Base-by-base conservation (phyloP, 1,139 yeast genomes). In the Zygoascus hellenicus region DNA sequence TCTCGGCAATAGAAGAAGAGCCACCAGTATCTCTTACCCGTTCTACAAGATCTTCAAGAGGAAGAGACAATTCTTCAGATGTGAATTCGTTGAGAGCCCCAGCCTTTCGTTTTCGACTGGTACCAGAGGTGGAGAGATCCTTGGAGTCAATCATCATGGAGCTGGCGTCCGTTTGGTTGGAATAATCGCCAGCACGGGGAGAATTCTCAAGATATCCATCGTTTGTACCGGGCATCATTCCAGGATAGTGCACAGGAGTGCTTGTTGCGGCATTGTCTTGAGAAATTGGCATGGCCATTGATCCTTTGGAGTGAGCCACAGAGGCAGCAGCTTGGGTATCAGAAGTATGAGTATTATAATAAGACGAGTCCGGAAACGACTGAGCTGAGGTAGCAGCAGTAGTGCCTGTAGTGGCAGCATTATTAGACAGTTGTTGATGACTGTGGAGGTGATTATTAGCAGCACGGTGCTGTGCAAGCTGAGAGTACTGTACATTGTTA, bases 31-130 rank as follows among this genome's bases (percentile, higher is more conserved):
- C 63, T 47, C 76, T 74, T 19, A 80, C 74, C 22, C 70, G 65
- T 6, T 66, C 59, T 0, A 83, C 85, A 38, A 81, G 65, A 34
- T 77, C 79, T 7, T 71, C 70, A 16, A 80, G 61, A 1, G 83
- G 74, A 3, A 68, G 58, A 16, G 68, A 67, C 43, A 41, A 11
- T 71, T 56, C 9, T 74, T 69, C 46, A 35, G 31, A 42, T 48
- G 17, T 48, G 58, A 19, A 42, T 54, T 38, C 50, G 53, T 32
- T 46, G 51, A 33, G 43, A 39, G 53, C 37, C 16, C 42, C 37
- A 29, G 58, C 45, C 43, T 51, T 50, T 47, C 54, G 49, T 39
- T 53, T 48, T 44, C 51, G 33, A 10, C 42, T 15, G 17, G 48
- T 22, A 5, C 45, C 38, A 32, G 31, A 37, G 6, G 32, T 30